Evolutionary conservation across 1,284 basidiomycete species (phyloP).

Genomic region (Marasmius oreades): DNA sequence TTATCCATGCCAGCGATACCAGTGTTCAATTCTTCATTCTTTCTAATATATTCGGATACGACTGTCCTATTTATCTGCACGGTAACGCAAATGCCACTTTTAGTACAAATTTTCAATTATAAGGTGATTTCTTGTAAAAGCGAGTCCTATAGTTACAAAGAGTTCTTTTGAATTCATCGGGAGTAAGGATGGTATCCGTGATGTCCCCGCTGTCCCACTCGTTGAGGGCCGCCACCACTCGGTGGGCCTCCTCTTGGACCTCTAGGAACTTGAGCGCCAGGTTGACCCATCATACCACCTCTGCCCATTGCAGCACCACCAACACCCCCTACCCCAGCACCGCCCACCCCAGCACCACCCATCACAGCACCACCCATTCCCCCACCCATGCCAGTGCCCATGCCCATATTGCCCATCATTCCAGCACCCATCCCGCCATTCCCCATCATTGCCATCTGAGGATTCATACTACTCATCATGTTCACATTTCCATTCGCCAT

Average conservation of each 20-base stretch:
- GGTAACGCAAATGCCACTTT: background rate
- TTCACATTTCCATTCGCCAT: slow-evolving; percentile 58
- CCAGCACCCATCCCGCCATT: slow-evolving; percentile 32
- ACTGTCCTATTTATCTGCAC: background rate
- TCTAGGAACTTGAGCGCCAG: slow-evolving; percentile 54
- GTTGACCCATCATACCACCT: slow-evolving; percentile 22
- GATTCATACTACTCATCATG: slow-evolving; percentile 38
- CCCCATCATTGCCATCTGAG: slow-evolving; percentile 34
- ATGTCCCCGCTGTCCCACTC: slow-evolving; percentile 64
- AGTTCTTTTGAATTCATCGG: too few relatives aligned
- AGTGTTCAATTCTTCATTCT: too few relatives aligned
- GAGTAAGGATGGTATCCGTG: slow-evolving; percentile 81
- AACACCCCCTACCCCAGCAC: too few relatives aligned
- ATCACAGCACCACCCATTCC: too few relatives aligned
- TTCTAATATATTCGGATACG: too few relatives aligned
- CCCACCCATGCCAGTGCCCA: slow-evolving; percentile 16
- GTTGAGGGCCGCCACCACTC: slow-evolving; percentile 68
- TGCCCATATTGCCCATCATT: slow-evolving; percentile 46
- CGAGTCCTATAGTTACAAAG: background rate
- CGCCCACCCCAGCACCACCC: too few relatives aligned
- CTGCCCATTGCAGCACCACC: slow-evolving; percentile 32
- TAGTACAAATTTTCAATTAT: background rate
- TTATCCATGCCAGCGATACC: too few relatives aligned
- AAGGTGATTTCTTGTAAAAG: too few relatives aligned
- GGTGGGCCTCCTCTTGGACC: slow-evolving; percentile 64